These are phyloP conservation scores for Melanomma pulvis-pyrius DNA, from an alignment of 495 filamentous ascomycete species.

Conservation along the genomic window DNA sequence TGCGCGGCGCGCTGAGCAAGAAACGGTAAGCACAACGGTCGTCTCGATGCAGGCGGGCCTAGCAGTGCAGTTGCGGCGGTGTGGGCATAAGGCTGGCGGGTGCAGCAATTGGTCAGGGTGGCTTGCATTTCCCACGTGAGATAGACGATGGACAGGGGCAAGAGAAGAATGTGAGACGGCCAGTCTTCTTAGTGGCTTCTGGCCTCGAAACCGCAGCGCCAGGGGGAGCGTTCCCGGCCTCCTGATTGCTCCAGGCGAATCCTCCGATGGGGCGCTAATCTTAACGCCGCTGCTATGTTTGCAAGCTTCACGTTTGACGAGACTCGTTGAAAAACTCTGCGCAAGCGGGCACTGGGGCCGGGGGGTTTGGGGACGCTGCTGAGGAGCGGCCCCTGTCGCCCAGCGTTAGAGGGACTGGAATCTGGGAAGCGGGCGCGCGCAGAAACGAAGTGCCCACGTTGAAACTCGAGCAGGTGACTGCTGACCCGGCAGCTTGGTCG, in stretches of 20 bases:
- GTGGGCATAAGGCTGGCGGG: slow-evolving; percentile 33
- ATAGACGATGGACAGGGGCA: slow-evolving; percentile 35
- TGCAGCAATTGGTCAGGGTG: slow-evolving; percentile 34
- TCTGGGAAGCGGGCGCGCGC: not conserved
- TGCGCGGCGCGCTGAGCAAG: slow-evolving; percentile 14
- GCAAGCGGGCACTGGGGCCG: slow-evolving; percentile 22
- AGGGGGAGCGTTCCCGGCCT: not conserved
- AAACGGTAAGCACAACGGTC: slow-evolving; percentile 34
- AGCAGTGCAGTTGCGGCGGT: slow-evolving; percentile 29
- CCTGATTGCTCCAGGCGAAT: slow-evolving; percentile 30
- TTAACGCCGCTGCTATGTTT: slow-evolving; percentile 1
- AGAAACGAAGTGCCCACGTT: slow-evolving; percentile 21
- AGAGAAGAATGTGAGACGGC: slow-evolving; percentile 28
- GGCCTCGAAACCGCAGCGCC: slow-evolving; percentile 15
- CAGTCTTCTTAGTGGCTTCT: slow-evolving; percentile 36
- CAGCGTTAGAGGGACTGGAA: not conserved
- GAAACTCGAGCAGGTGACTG: slow-evolving; percentile 24
- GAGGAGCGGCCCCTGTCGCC: slow-evolving; percentile 14
- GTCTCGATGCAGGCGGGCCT: slow-evolving; percentile 11
- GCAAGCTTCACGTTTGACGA: slow-evolving; percentile 6
- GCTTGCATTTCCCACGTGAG: slow-evolving; percentile 41
- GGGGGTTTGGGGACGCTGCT: not conserved
- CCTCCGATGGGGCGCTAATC: slow-evolving; percentile 19
- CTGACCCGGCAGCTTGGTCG: slow-evolving; percentile 23
- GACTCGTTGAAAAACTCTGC: not conserved